These are phyloP conservation scores for Ustilago curta DNA, from an alignment of 1,284 basidiomycete species.

Conservation along the genomic window DNA sequence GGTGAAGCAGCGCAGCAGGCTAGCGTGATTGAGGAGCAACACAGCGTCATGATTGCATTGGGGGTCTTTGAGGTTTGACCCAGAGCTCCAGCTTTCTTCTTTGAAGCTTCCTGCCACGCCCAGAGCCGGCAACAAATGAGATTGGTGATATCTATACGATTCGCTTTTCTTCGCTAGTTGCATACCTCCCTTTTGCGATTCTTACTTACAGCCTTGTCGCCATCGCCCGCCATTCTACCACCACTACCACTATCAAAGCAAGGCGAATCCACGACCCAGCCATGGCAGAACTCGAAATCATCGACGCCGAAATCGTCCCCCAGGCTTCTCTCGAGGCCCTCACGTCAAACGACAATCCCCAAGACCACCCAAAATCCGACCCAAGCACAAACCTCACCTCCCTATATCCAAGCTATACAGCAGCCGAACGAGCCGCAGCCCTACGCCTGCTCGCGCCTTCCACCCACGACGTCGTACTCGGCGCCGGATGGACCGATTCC, in stretches of 20 bases:
- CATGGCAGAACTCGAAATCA: slow-evolving; percentile 43
- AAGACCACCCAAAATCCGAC: neutral
- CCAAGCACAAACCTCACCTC: neutral
- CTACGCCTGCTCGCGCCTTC: slow-evolving; percentile 39
- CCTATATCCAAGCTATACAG: slow-evolving; percentile 24
- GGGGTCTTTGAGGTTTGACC: neutral
- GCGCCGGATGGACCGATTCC: slow-evolving; percentile 47
- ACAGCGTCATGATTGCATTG: neutral
- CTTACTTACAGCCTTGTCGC: neutral
- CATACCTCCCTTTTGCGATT: neutral
- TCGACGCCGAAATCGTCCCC: slow-evolving; percentile 40
- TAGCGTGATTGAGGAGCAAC: neutral
- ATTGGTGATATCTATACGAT: neutral
- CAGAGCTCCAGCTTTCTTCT: neutral
- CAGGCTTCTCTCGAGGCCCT: slow-evolving; percentile 1
- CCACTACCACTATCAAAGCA: slow-evolving; percentile 1
- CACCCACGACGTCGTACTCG: slow-evolving; percentile 46
- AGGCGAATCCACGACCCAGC: neutral
- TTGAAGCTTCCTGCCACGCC: neutral
- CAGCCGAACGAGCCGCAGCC: slow-evolving; percentile 35
- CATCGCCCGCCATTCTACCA: neutral
- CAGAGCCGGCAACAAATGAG: neutral
- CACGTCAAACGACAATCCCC: neutral
- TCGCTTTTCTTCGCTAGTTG: neutral
- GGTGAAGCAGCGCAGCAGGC: neutral